A percentile compares a stretch with the other conserved stretches of the same genome.
Conservation (phyloP, 2,329 filamentous ascomycete species). For the Ceratocystis eucalypticola region DNA sequence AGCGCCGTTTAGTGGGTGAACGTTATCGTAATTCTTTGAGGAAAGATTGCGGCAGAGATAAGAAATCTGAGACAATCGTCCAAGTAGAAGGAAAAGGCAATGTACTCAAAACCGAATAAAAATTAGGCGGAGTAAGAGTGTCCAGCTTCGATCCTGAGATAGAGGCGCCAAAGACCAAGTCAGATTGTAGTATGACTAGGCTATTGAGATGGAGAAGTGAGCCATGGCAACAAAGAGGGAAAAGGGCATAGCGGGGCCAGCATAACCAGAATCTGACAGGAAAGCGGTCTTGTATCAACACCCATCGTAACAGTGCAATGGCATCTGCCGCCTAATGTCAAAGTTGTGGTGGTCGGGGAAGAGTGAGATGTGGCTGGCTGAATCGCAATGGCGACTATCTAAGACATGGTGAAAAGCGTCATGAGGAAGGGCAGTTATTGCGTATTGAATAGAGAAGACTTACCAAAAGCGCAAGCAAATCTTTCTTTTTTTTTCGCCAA, state of each 20-base stretch:
- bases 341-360: background rate
- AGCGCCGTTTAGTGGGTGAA: background rate
- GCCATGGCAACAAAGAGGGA: too few relatives aligned
- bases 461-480: background rate
- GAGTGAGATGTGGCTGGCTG: background rate
- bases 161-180: background rate
- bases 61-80: background rate
- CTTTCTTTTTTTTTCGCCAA: background rate
- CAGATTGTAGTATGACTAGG: background rate
- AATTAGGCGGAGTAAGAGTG: background rate
- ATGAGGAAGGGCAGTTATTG: background rate
- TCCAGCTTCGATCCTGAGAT: background rate
- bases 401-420: background rate
- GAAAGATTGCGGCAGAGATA: background rate
- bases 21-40: background rate
- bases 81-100: background rate
- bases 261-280: background rate
- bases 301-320: background rate
- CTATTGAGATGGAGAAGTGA: background rate
- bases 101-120: background rate
- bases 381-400: constrained; percentile 3
- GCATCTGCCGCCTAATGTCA: background rate
- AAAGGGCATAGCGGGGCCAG: background rate
- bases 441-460: background rate
- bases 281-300: background rate